Conservation (phyloP, 2,329 filamentous ascomycete species). For the Pseudogymnoascus pannorum region DNA sequence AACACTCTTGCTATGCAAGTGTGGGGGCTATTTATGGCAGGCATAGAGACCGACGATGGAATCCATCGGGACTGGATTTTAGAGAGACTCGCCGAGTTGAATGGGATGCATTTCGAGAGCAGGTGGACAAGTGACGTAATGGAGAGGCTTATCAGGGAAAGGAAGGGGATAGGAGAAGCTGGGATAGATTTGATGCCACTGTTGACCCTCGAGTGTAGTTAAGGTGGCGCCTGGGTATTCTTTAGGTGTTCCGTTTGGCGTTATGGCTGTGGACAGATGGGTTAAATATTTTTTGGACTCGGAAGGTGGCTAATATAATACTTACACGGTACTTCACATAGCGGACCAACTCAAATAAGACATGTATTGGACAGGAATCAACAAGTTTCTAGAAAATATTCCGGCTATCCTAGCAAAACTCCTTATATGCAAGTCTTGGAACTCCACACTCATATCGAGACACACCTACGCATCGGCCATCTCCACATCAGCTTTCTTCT, state of each 20-base stretch:
- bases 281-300: no score
- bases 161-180: background rate
- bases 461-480: slow-evolving; percentile 3
- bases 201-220: background rate
- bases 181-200: background rate
- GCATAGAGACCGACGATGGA: slow-evolving; percentile 30
- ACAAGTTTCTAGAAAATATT: background rate
- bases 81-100: slow-evolving; percentile 12
- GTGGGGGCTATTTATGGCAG: slow-evolving; percentile 32
- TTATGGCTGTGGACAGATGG: no score
- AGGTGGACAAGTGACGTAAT: background rate
- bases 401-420: slow-evolving; percentile 8
- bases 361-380: background rate
- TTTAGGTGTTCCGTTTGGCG: background rate
- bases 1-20: background rate
- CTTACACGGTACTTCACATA: no score
- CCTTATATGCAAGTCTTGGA: background rate
- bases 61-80: slow-evolving; percentile 31
- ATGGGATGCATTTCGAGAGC: background rate
- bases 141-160: background rate
- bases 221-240: background rate
- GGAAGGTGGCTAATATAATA: no score
- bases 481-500: slow-evolving; percentile 1
- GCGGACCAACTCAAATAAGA: no score
- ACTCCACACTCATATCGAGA: slow-evolving; percentile 3